Conservation (phyloP, 306 rosid species). For the Styphnolobium japonicum region DNA sequence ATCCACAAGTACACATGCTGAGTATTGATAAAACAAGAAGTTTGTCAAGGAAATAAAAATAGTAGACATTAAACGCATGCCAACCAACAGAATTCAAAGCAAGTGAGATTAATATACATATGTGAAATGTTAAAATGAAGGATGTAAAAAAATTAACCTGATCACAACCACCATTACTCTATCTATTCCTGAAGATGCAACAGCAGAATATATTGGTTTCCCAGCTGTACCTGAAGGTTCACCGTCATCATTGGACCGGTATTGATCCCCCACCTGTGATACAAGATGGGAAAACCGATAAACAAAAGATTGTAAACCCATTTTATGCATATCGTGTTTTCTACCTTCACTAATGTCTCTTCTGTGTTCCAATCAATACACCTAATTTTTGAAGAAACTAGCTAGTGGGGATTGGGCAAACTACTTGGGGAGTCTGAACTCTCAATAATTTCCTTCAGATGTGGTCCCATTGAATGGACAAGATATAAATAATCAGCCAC, state of each 20-base stretch:
- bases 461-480: background rate
- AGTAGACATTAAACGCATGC: background rate
- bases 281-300: background rate
- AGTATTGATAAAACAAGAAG: background rate
- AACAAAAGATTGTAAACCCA: background rate
- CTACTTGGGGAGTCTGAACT: background rate
- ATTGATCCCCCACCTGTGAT: constrained; percentile 86
- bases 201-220: constrained; percentile 84
- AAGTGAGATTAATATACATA: background rate
- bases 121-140: background rate
- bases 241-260: constrained; percentile 89
- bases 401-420: background rate
- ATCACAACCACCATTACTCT: constrained; percentile 96
- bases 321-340: background rate
- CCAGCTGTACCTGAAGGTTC: constrained; percentile 97
- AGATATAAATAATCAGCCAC: background rate
- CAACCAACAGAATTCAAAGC: constrained; percentile 1
- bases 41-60: background rate
- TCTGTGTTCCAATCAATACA: background rate
- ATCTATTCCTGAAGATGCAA: constrained; percentile 83
- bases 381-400: background rate
- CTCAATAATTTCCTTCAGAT: background rate
- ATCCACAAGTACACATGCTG: background rate
- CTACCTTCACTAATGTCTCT: background rate
- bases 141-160: constrained; percentile 48